Conservation (phyloP, 495 filamentous ascomycete species). For the Aspergillus conjunctus region DNA sequence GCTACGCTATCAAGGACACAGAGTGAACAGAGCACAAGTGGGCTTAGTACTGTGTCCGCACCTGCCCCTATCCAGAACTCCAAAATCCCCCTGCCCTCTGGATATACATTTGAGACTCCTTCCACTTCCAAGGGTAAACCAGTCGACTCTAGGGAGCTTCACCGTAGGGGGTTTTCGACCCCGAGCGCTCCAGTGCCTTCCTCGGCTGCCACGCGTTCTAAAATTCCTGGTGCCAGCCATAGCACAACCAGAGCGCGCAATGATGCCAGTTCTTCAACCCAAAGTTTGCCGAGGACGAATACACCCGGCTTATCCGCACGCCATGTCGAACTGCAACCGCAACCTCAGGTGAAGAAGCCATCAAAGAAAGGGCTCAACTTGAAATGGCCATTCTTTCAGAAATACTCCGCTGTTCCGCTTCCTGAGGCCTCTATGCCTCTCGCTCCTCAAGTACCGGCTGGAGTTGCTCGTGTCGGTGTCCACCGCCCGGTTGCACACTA, state of each 20-base stretch:
- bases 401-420: conserved; percentile 38
- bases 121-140: conserved; percentile 23
- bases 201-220: conserved; percentile 1
- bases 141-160: conserved; percentile 1
- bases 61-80: conserved; percentile 27
- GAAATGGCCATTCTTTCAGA: conserved; percentile 87
- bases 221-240: conserved; percentile 3
- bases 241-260: not conserved
- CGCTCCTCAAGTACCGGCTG: conserved; percentile 40
- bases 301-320: not conserved
- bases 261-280: not conserved
- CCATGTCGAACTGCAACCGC: not conserved
- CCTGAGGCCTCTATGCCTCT: conserved; percentile 15
- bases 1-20: conserved; percentile 60
- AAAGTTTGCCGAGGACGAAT: not conserved
- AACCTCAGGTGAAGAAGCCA: conserved; percentile 14
- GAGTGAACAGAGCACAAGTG: conserved; percentile 62
- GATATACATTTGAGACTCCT: conserved; percentile 41
- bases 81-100: conserved; percentile 27
- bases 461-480: conserved; percentile 39
- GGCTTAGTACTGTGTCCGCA: conserved; percentile 54
- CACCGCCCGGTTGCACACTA: conserved; percentile 70
- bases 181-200: not conserved
- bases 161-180: conserved; percentile 13
- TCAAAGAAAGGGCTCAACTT: conserved; percentile 42